Base-by-base conservation (phyloP, 306 rosid genomes). In the Trifolium subterraneum region DNA sequence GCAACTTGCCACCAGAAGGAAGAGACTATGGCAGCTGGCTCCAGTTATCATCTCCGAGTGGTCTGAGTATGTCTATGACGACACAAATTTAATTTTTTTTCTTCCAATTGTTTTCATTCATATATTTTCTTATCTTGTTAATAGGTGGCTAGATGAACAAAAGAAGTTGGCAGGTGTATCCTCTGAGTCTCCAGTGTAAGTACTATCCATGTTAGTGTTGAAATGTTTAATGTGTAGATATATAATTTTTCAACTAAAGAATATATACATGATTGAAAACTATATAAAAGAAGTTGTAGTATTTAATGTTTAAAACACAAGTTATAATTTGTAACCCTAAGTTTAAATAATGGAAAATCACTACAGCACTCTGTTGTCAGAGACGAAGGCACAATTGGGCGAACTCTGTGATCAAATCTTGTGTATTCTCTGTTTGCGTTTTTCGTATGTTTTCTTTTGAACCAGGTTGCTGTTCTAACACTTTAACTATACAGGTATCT, bases 111-210 rank as follows among this genome's bases (percentile, higher is more conserved):
- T 50, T 18, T 56, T 56, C 4, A 56, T 54, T 33, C 10, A 8
- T 36, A 7, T 0, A n/a, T 59, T 44, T 16, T 25, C 12, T 58
- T 31, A 6, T 74, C 54, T 77, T 65, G 44, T 73, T 44, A 23
- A 60, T 60, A 94, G 98, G 78, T 94, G 98, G 98, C 68, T 94
- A 74, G 89, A 88, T 58, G 97, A 94, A 25, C 96, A 94, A 80
- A 94, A 94, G 87, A 92, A 79, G 85, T 41, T 90, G 81, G 95
- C 99, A 18, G 87, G 89, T 62, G 90, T 90, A 69, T 59, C 95
- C 70, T 58, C 99, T 10, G 97, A 88, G n/a, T 88, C 93, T 77
- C 95, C 97, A 1, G 99, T 94, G 99, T 90, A 82, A 92, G 96
- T 78, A 10, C 56, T 78, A 48, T 64, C 45, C 79, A 8, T 64